Evolutionary conservation across 805 yeast species (phyloP), one percentile per base, ranked within the genome.

Genomic region (Millerago galiae): DNA sequence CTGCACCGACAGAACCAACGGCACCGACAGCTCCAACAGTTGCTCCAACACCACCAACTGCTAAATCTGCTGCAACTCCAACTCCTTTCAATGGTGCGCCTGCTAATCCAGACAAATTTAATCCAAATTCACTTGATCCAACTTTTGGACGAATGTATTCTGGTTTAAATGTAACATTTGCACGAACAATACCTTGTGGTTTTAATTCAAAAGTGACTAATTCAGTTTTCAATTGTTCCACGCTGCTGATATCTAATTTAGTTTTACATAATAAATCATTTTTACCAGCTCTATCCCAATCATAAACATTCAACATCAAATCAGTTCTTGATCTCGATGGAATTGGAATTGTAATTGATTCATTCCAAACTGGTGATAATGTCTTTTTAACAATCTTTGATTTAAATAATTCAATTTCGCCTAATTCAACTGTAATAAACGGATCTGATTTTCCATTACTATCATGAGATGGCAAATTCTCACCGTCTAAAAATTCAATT

Each of bases 401-500:
- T 61, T 70, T 83, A 65, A 60, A 75, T 5, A 78, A 61, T 49
- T 74, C 69, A 34, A 66, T 55, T 8, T 77, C 81, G 55, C 82
- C 80, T 14, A 81, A 57, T 37, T 58, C 64, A n/a, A 84, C 59
- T 18, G 62, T 62, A 36, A 71, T 71, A 53, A 68, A 76, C 42
- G 95, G 95, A 66, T 85, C 95, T 4, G 91, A 81, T 54, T 79
- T 80, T 42, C 93, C 93, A 53, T 81, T 81, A 41, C 75, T 65
- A 59, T 85, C 93, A 37, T 77, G 83, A 8, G 88, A 62, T 38
- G 61, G 56, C 45, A 85, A 63, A 39, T 68, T 62, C 21, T 68
- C 68, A 26, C 79, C 93, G 37, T 75, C 69, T 31, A 80, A 53
- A 41, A 85, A 63, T 31, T 76, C 79, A 50, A 84, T 57, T 35